These are phyloP conservation scores for Sicyos baderoa DNA, from an alignment of 306 rosid genomes.

Conservation along the genomic window DNA sequence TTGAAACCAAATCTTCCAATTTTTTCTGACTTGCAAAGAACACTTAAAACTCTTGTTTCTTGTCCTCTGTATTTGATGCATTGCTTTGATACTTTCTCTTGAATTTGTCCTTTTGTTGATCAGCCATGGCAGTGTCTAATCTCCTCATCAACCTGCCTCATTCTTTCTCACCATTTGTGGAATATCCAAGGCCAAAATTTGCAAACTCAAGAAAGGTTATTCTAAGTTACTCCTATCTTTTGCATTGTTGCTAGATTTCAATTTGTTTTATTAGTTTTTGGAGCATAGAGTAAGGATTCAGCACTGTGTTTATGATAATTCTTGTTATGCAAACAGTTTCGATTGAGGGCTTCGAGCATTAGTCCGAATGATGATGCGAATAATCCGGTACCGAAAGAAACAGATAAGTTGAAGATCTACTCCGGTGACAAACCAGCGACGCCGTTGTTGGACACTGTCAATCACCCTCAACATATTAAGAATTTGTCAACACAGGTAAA, in stretches of 20 bases:
- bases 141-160: slow-evolving; percentile 33
- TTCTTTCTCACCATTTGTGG: slow-evolving; percentile 26
- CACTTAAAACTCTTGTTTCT: background rate
- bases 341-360: slow-evolving; percentile 43
- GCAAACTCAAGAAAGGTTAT: slow-evolving; percentile 46
- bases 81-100: background rate
- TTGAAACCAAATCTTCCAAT: too few relatives aligned
- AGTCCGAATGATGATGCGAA: slow-evolving; percentile 30
- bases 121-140: slow-evolving; percentile 47
- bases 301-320: background rate
- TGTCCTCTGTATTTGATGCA: background rate
- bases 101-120: slow-evolving; percentile 1
- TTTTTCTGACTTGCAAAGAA: too few relatives aligned
- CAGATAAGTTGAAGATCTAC: slow-evolving; percentile 51
- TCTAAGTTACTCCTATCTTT: background rate
- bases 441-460: slow-evolving; percentile 76
- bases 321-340: slow-evolving; percentile 30
- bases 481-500: slow-evolving; percentile 53
- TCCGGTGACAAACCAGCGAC: slow-evolving; percentile 54
- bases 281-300: background rate
- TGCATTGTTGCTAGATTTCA: background rate
- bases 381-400: slow-evolving; percentile 37
- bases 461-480: slow-evolving; percentile 74
- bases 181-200: slow-evolving; percentile 24
- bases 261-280: background rate